Evolutionary conservation across 768 basidiomycete genomes (phyloP).

Genomic region (Peribolospora baueri): DNA sequence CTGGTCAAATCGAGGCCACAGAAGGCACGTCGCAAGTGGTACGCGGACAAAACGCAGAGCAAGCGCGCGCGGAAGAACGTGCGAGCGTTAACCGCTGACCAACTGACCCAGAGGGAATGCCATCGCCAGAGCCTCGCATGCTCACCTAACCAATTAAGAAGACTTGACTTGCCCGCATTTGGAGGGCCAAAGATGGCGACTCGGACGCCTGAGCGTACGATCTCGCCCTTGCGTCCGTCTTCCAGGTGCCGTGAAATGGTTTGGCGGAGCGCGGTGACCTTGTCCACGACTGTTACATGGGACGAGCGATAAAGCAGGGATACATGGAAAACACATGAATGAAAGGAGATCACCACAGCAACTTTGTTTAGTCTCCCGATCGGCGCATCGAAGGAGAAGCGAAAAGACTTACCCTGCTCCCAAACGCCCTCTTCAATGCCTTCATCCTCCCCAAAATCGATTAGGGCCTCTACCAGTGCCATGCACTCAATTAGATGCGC

Average conservation of each 20-base stretch:
- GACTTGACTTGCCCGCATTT: slow-evolving; percentile 78
- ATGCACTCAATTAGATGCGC: slow-evolving; percentile 43
- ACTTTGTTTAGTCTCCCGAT: no score
- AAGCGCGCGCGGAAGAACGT: no score
- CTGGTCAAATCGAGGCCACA: slow-evolving; percentile 20
- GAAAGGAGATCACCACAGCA: not conserved
- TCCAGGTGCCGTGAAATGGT: slow-evolving; percentile 34
- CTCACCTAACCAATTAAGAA: slow-evolving; percentile 59
- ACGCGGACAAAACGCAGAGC: not conserved
- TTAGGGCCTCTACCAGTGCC: slow-evolving; percentile 60
- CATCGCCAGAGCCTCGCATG: no score
- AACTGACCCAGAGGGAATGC: no score
- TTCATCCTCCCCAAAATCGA: slow-evolving; percentile 83
- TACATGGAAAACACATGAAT: not conserved
- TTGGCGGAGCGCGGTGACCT: slow-evolving; percentile 28
- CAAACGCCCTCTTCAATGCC: slow-evolving; percentile 63
- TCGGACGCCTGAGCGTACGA: slow-evolving; percentile 54
- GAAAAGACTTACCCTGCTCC: slow-evolving; percentile 31
- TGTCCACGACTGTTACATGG: slow-evolving; percentile 27
- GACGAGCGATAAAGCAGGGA: not conserved
- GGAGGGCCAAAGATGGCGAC: slow-evolving; percentile 78
- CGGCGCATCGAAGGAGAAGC: not conserved
- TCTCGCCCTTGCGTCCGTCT: slow-evolving; percentile 56
- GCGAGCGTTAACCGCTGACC: no score
- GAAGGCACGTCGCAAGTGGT: not conserved